Conservation (phyloP, 805 yeast genomes). For the Teunomyces atbi region DNA sequence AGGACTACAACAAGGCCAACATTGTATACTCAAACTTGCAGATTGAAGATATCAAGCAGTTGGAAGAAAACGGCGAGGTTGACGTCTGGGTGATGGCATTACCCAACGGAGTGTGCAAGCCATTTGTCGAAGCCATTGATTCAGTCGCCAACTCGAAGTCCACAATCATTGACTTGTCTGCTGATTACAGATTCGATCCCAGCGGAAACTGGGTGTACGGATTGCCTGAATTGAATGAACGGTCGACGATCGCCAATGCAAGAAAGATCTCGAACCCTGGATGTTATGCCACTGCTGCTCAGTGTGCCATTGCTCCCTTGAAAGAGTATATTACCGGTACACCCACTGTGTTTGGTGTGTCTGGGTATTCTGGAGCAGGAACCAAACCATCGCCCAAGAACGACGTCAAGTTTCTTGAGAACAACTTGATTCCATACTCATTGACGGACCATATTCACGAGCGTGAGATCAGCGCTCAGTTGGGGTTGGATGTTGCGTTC, state of each 20-base stretch:
- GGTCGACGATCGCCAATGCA: slow-evolving; percentile 66
- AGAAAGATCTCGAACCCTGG: slow-evolving; percentile 93
- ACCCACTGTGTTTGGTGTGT: slow-evolving; percentile 90
- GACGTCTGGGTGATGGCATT: slow-evolving; percentile 99
- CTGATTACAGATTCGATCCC: slow-evolving; percentile 92
- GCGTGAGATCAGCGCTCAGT: slow-evolving; percentile 79
- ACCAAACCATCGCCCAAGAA: slow-evolving; percentile 97
- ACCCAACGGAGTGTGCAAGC: slow-evolving; percentile 95
- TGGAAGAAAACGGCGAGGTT: slow-evolving; percentile 75
- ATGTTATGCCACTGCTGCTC: slow-evolving; percentile 99
- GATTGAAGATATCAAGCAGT: slow-evolving; percentile 75
- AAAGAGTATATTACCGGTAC: slow-evolving; percentile 62
- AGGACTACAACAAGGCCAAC: slow-evolving; percentile 81
- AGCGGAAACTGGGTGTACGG: slow-evolving; percentile 92
- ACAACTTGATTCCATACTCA: slow-evolving; percentile 92
- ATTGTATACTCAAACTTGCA: slow-evolving; percentile 82
- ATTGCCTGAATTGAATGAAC: slow-evolving; percentile 82
- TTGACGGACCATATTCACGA: slow-evolving; percentile 97
- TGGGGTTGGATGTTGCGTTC: slow-evolving; percentile 80
- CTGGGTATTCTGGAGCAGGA: slow-evolving; percentile 99
- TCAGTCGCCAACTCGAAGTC: slow-evolving; percentile 61
- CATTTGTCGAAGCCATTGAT: slow-evolving; percentile 78
- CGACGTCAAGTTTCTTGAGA: slow-evolving; percentile 67
- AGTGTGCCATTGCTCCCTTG: slow-evolving; percentile 82
- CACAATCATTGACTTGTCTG: slow-evolving; percentile 88